Evolutionary conservation across 257 asterid genomes (phyloP).

Genomic region (Solanum acaule): DNA sequence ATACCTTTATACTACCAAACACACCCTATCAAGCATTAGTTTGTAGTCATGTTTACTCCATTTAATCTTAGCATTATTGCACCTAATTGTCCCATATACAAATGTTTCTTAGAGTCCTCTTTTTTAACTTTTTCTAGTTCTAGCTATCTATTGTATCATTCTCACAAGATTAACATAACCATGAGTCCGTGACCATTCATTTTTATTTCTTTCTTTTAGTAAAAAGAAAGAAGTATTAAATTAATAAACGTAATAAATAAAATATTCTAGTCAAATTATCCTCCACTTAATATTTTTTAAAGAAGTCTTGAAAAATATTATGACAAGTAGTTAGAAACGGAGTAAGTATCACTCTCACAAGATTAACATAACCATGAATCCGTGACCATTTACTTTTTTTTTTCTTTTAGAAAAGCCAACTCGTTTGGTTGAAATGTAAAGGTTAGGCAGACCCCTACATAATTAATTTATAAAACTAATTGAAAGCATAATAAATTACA

Average conservation of each 20-base stretch:
- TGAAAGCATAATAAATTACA: neutral
- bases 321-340: neutral
- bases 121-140: neutral
- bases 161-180: neutral
- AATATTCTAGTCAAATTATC: neutral
- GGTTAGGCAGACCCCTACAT: neutral
- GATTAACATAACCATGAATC: neutral
- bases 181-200: neutral
- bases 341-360: neutral
- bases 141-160: neutral
- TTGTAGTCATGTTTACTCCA: no score
- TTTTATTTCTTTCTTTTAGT: neutral
- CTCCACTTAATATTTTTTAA: neutral
- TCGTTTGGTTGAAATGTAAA: neutral
- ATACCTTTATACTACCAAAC: no score
- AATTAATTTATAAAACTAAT: neutral
- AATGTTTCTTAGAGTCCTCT: neutral
- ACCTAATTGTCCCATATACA: neutral
- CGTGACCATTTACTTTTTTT: neutral
- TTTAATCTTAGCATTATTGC: neutral
- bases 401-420: neutral
- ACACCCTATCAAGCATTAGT: no score
- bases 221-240: neutral
- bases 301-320: fast-evolving
- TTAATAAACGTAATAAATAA: no score